Conservation (phyloP, 164 flowering plant species). For the Tinospora cordifolia region DNA sequence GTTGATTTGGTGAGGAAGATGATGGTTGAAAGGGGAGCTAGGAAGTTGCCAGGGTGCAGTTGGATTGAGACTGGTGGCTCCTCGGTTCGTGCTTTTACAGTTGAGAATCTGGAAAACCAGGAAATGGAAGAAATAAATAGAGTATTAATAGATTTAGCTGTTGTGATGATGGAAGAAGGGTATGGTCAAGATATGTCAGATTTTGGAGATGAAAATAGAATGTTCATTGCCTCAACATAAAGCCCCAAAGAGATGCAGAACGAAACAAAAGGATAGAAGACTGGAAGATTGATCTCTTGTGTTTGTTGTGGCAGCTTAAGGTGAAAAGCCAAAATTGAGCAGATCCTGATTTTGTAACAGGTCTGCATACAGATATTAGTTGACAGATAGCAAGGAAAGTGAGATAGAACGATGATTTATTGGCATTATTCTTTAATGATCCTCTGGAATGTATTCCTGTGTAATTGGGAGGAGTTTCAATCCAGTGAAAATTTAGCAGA, state of each 20-base stretch:
- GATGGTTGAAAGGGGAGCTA: slow-evolving; percentile 17
- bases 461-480: too few relatives aligned
- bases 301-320: too few relatives aligned
- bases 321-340: too few relatives aligned
- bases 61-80: slow-evolving; percentile 25
- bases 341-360: too few relatives aligned
- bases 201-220: slow-evolving; percentile 16
- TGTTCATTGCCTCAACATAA: background rate
- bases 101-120: slow-evolving; percentile 7
- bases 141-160: slow-evolving; percentile 12
- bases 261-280: background rate
- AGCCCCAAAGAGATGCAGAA: background rate
- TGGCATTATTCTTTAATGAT: too few relatives aligned
- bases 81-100: slow-evolving; percentile 15
- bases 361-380: too few relatives aligned
- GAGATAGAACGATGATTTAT: too few relatives aligned
- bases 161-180: slow-evolving; percentile 17
- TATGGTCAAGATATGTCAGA: slow-evolving; percentile 2
- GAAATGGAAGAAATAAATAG: slow-evolving; percentile 15
- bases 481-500: too few relatives aligned
- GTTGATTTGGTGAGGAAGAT: slow-evolving; percentile 17
- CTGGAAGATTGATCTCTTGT: background rate
- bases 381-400: too few relatives aligned
- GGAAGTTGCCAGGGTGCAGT: slow-evolving; percentile 21
- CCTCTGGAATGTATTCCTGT: too few relatives aligned